phyloP scores from a whole-genome alignment of 352 stramenopile genomes.

The Phytophthora pseudosyringae region DNA sequence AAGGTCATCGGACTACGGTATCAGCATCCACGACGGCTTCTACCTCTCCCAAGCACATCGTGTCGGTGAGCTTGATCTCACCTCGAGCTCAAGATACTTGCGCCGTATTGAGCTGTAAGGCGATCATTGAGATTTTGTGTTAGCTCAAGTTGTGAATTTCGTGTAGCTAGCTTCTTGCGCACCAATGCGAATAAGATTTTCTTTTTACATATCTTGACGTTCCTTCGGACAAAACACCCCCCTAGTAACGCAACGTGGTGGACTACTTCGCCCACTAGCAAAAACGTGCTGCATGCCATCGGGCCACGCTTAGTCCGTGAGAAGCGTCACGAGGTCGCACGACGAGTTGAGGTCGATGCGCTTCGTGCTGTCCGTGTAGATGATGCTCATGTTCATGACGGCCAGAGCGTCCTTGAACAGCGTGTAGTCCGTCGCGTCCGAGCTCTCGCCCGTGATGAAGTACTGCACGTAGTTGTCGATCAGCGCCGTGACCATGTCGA shows the following conservation, averaged over 20 bases:
- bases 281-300: constrained; percentile 9
- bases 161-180: no score
- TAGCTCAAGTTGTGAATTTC: no score
- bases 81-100: not conserved
- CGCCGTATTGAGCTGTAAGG: not conserved
- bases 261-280: constrained; percentile 23
- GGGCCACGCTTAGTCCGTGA: constrained; percentile 17
- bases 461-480: constrained; percentile 51
- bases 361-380: constrained; percentile 52
- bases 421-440: constrained; percentile 43
- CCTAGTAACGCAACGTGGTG: constrained; percentile 18
- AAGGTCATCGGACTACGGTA: no score
- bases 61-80: no score
- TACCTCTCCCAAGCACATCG: no score
- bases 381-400: constrained; percentile 62
- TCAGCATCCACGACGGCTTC: no score
- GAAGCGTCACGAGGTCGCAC: constrained; percentile 33
- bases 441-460: constrained; percentile 56
- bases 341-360: constrained; percentile 43
- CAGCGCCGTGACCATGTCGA: constrained; percentile 53
- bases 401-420: constrained; percentile 51
- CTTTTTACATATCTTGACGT: constrained; percentile 23
- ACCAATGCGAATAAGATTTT: not conserved
- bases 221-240: constrained; percentile 16
- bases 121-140: not conserved